Evolutionary conservation across 345 rosid species (phyloP), one percentile per base, ranked within the genome.

Genomic region (Cardiospermum halicacabum): DNA sequence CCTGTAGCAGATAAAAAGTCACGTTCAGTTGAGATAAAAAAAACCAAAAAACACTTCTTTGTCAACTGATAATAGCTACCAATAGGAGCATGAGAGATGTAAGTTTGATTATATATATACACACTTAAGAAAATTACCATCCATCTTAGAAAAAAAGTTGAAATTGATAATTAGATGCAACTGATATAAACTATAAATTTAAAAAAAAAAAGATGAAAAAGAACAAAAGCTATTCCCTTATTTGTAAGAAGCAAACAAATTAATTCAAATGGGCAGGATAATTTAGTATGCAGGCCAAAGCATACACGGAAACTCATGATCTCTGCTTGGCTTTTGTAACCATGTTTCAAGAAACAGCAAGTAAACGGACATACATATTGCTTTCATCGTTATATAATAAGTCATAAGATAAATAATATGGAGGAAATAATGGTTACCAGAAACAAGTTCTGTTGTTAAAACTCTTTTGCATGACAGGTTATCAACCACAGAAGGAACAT

Each of bases 401-500:
- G 3, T 28, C 56, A 22, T 9, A 60, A 37, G 48, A 64, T 8
- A 21, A 56, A 56, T 48, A 27, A 58, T 16, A 16, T 28, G 32
- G 24, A 30, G 37, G 9, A 28, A 53, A 69, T 87, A 94, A 96
- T 97, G 21, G 84, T 67, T 87, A 94, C 99, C 99, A 24, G 85
- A 70, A 70, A 94, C 82, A 67, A 91, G 92, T 73, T 91, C 93
- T 36, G 96, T 72, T 34, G 96, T 84, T 71, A 94, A 62, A 64
- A 94, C 86, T 79, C 91, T 87, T 78, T 76, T 87, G 81, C 96
- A 75, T 68, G 96, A 94, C 67, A 82, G 27, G 36, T 87, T 81
- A 76, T 91, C 96, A 39, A 89, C 68, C 32, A 91, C 99, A 56
- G 59, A 31, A 1, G 97, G 99, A 69, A 94, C 96, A 58, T 91